These are phyloP conservation scores for Ascochyta lentis DNA, from an alignment of 2,329 filamentous ascomycete species.

Conservation along the genomic window DNA sequence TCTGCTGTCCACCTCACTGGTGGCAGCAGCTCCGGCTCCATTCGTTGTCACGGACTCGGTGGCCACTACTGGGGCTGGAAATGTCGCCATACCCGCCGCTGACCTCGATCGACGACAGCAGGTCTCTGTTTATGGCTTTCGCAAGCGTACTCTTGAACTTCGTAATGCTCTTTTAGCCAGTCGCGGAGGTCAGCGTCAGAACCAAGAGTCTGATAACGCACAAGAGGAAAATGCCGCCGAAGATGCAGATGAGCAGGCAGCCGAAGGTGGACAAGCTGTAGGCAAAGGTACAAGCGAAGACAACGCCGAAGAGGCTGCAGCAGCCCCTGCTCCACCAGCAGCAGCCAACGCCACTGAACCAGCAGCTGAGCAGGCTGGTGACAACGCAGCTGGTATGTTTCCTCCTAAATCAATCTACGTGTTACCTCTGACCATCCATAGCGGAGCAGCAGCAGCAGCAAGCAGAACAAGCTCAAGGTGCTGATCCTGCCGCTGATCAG, in stretches of 20 bases:
- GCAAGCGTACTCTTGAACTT: conserved; percentile 36
- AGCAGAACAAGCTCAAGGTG: no score
- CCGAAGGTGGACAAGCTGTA: not conserved
- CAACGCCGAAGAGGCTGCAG: conserved; percentile 3
- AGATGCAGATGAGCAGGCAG: conserved; percentile 5
- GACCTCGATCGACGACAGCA: conserved; percentile 19
- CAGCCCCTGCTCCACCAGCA: not conserved
- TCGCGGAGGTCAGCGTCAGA: conserved; percentile 19
- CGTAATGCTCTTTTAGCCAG: conserved; percentile 34
- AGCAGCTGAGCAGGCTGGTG: not conserved
- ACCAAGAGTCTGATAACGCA: conserved; percentile 9
- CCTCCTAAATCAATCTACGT: no score
- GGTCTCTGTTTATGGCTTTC: conserved; percentile 18
- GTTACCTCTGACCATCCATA: no score
- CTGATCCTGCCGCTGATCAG: no score
- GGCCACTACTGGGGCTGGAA: conserved; percentile 31
- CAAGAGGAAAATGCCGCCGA: not conserved
- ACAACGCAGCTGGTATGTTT: no score
- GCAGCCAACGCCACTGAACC: conserved; percentile 2
- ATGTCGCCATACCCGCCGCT: conserved; percentile 30
- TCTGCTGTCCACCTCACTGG: conserved; percentile 43
- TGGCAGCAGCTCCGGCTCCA: conserved; percentile 41
- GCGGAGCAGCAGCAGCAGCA: no score
- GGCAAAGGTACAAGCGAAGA: no score
- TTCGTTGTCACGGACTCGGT: conserved; percentile 39